These are phyloP conservation scores for Madurella fahalii DNA, from an alignment of 2,329 filamentous ascomycete genomes.

Conservation along the genomic window DNA sequence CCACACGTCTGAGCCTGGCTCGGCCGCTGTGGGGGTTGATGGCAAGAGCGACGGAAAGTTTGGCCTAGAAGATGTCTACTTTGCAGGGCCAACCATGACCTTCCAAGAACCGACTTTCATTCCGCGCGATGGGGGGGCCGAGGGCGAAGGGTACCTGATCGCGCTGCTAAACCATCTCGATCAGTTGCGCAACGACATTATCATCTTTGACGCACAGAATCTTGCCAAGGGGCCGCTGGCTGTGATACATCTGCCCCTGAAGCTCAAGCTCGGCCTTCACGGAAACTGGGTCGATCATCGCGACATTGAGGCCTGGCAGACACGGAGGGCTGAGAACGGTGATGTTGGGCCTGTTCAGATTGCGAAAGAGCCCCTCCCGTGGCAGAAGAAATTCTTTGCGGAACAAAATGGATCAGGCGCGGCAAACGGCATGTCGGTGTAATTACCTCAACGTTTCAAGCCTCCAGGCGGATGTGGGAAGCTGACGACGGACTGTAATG, in stretches of 20 bases:
- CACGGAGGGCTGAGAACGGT: conserved; percentile 31
- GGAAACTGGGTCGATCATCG: conserved; percentile 41
- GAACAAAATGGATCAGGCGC: neutral
- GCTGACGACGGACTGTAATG: too few relatives aligned
- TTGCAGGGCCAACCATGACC: conserved; percentile 41
- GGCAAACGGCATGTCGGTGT: neutral
- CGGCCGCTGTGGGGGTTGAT: conserved; percentile 14
- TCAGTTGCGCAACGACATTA: conserved; percentile 40
- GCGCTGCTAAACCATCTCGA: conserved; percentile 45
- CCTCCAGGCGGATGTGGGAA: too few relatives aligned
- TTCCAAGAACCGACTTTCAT: conserved; percentile 54
- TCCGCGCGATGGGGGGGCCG: conserved; percentile 37
- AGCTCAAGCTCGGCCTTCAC: conserved; percentile 40
- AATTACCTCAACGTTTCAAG: neutral
- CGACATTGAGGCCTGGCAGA: conserved; percentile 42
- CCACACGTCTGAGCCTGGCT: conserved; percentile 2
- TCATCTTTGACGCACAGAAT: conserved; percentile 41
- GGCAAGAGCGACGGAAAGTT: conserved; percentile 20
- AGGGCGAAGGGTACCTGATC: conserved; percentile 50
- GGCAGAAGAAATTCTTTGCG: conserved; percentile 19
- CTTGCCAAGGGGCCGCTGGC: conserved; percentile 37
- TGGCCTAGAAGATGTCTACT: conserved; percentile 39
- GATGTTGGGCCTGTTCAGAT: conserved; percentile 33
- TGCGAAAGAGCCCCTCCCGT: conserved; percentile 22
- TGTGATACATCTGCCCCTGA: conserved; percentile 38